Base-by-base conservation (phyloP, 768 basidiomycete species). In the Lactarius hatsudake region DNA sequence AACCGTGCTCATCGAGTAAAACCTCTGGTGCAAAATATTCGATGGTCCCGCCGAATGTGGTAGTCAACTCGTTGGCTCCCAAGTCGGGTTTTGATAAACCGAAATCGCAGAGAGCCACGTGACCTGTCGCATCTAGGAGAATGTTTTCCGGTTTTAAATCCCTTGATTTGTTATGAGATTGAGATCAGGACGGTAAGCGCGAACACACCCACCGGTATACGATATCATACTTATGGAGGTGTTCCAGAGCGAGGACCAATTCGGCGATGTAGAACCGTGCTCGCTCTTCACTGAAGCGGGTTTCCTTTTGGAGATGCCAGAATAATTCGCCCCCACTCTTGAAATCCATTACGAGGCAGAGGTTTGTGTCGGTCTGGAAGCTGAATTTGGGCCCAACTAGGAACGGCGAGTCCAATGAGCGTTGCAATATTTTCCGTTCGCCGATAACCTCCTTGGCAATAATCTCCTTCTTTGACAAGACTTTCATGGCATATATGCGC, bases 401-500 rank as follows among this genome's bases (percentile, higher is more conserved):
- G 87, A 99, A 99, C 0, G 96, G 97, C 10, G 89, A 94, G 69
- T 97, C 94, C 38, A 96, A 77, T 18, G 93, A 94, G 32, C 91
- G 86, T 74, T 98, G 96, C 38, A 98, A 85, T 75, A 99, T 98
- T 82, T 98, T 98, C 78, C 97, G 90, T 79, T 99, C 97, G 72
- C 97, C 97, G 64, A 99, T 98, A 55, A 99, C 94, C 78, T 99
- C 97, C 83, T 98, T 98, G 30, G 93, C 96, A 63, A 98, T 87
- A 73, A 99, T 98, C 79, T 99, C 97, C 82, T 94, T 96, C 81
- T 99, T 99, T 38, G 93, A 96, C 45, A 99, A 84, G 65, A 98
- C 93, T 75, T 99, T 99, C 96, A 99, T 98, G 61, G 97, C 97
- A 81, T 98, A 99, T 79, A 98, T 98, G 56, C 97, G 92, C 77